These are phyloP conservation scores for Porphyra umbilicalis DNA, from an alignment of 31 red algal genomes.

Conservation along the genomic window DNA sequence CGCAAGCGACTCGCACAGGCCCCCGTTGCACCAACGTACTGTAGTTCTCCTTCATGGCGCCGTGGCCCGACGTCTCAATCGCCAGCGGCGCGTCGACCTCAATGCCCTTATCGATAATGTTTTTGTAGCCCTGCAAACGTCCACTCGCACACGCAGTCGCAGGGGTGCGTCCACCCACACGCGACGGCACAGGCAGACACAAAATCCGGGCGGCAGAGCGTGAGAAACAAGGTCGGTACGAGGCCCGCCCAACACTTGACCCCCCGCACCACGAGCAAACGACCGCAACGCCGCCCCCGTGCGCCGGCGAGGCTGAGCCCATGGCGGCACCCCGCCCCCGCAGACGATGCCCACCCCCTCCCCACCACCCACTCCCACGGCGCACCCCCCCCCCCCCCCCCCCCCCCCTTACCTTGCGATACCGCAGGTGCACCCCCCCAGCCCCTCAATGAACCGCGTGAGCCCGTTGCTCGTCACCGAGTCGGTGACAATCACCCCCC, in stretches of 20 bases:
- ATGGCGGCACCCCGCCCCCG: neutral
- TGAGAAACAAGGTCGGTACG: neutral
- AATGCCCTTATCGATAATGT: conserved; percentile 83
- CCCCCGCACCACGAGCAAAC: neutral
- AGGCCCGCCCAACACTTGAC: neutral
- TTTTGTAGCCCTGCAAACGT: conserved; percentile 74
- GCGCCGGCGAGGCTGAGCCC: no score
- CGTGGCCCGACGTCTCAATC: conserved; percentile 93
- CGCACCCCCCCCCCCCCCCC: neutral
- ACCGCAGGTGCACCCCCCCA: conserved; percentile 74
- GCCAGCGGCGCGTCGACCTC: conserved; percentile 62
- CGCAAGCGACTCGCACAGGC: no score
- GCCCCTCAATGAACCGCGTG: conserved; percentile 53
- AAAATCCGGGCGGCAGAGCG: no score
- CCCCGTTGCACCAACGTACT: neutral
- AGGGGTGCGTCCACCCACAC: neutral
- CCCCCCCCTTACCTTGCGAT: conserved; percentile 24
- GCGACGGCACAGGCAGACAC: no score
- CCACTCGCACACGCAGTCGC: neutral
- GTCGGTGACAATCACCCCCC: conserved; percentile 77
- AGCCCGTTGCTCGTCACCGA: conserved; percentile 77
- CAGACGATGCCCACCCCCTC: neutral
- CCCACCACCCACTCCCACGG: neutral
- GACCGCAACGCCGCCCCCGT: neutral
- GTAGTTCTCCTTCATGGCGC: conserved; percentile 89